Conservation (phyloP, 495 filamentous ascomycete genomes). For the Penicillium crystallinum region DNA sequence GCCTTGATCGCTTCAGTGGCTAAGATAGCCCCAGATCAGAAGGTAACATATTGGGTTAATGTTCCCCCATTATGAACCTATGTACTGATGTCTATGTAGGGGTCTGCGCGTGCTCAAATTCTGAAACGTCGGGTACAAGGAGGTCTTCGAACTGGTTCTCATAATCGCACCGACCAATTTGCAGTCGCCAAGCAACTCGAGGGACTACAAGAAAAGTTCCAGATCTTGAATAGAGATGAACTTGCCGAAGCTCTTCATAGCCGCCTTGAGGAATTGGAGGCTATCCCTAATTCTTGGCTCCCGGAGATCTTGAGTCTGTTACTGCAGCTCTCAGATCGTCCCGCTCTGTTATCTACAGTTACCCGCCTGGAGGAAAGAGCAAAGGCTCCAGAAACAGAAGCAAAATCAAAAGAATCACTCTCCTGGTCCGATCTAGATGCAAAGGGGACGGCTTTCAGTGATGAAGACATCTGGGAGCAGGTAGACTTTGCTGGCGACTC, state of each 20-base stretch:
- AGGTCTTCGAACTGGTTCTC: conserved; percentile 47
- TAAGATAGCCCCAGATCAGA: conserved; percentile 23
- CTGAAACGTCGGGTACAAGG: conserved; percentile 28
- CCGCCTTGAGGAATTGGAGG: conserved; percentile 57
- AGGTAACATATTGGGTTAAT: conserved; percentile 14
- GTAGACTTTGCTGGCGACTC: conserved; percentile 66
- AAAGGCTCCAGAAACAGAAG: conserved; percentile 36
- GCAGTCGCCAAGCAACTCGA: conserved; percentile 66
- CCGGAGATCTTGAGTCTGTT: conserved; percentile 80
- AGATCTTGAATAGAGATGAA: conserved; percentile 68
- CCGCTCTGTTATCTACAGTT: conserved; percentile 61
- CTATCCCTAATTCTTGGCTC: conserved; percentile 50
- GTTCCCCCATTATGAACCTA: conserved; percentile 21
- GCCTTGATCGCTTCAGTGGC: conserved; percentile 31
- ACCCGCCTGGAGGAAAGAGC: conserved; percentile 52
- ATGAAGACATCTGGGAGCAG: conserved; percentile 71
- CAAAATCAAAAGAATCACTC: conserved; percentile 43
- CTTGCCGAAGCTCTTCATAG: conserved; percentile 69
- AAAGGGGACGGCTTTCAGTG: conserved; percentile 64
- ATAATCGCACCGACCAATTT: conserved; percentile 82
- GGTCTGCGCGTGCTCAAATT: conserved; percentile 20
- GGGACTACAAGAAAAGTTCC: conserved; percentile 86
- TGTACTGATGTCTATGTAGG: conserved; percentile 42
- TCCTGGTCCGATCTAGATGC: conserved; percentile 72
- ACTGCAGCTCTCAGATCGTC: conserved; percentile 76